Percentiles rank a stretch among this genome's conserved stretches.
These are phyloP conservation scores for Penicillium lividum DNA, from an alignment of 495 filamentous ascomycete genomes.

Conservation along the genomic window DNA sequence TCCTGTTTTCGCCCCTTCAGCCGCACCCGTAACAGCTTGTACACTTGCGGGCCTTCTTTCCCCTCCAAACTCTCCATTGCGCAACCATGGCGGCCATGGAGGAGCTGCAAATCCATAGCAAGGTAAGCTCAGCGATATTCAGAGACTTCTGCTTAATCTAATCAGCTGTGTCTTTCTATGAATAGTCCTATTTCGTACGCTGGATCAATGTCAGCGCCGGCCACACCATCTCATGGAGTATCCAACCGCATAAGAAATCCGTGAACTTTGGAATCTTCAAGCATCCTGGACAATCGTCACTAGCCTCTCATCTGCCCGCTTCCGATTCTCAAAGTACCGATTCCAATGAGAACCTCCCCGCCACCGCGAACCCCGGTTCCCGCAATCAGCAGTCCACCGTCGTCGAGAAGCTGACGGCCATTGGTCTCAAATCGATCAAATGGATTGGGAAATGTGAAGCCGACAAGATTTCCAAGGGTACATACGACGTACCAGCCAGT, in stretches of 20 bases:
- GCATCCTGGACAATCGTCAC: constrained; percentile 71
- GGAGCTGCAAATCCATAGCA: constrained; percentile 96
- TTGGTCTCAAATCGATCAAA: constrained; percentile 81
- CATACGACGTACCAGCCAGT: constrained; percentile 69
- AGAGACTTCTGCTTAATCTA: neutral
- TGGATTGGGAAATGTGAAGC: constrained; percentile 96
- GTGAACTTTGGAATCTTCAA: constrained; percentile 98
- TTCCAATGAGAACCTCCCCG: constrained; percentile 41
- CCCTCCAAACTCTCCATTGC: constrained; percentile 1
- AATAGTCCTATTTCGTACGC: constrained; percentile 91
- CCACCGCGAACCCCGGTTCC: constrained; percentile 26
- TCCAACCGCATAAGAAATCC: constrained; percentile 96
- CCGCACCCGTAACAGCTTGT: constrained; percentile 25
- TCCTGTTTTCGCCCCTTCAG: constrained; percentile 22
- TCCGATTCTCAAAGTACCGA: constrained; percentile 48
- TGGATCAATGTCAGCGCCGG: constrained; percentile 90
- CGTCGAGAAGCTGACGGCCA: constrained; percentile 77
- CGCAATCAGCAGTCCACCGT: constrained; percentile 60
- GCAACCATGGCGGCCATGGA: constrained; percentile 87
- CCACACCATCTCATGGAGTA: constrained; percentile 95
- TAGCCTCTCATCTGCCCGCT: constrained; percentile 46
- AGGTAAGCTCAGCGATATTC: constrained; percentile 57
- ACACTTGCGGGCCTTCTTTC: constrained; percentile 10
- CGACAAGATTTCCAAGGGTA: constrained; percentile 91
- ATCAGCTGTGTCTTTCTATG: constrained; percentile 3